These are phyloP conservation scores for Fusarium nygamai DNA, from an alignment of 2,329 filamentous ascomycete species.

Conservation along the genomic window DNA sequence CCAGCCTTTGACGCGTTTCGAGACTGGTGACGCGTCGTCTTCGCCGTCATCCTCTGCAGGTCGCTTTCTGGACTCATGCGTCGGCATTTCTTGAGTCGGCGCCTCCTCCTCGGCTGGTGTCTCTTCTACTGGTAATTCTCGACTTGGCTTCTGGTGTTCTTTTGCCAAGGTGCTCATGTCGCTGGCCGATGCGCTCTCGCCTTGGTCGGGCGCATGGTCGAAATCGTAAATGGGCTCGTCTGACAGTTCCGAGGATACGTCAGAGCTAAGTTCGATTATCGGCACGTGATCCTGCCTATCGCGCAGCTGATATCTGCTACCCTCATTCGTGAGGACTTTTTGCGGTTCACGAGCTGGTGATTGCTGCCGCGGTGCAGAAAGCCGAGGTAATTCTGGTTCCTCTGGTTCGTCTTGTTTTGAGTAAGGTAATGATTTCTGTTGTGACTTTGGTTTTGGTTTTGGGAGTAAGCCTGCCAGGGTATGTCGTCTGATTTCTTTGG, in stretches of 20 bases:
- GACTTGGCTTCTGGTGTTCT: neutral
- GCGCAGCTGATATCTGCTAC: neutral
- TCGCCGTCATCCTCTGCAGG: constrained; percentile 1
- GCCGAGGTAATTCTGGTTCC: neutral
- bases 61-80: neutral
- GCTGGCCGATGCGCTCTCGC: constrained; percentile 13
- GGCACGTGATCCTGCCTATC: neutral
- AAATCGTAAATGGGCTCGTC: neutral
- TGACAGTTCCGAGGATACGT: neutral
- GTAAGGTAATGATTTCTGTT: neutral
- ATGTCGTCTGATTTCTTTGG: constrained; percentile 6
- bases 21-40: constrained; percentile 8
- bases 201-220: neutral
- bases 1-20: constrained; percentile 19
- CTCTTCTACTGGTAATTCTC: neutral
- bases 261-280: neutral
- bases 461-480: neutral
- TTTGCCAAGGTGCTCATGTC: neutral
- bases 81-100: neutral
- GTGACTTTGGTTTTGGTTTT: neutral
- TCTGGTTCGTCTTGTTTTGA: neutral
- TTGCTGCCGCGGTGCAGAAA: neutral
- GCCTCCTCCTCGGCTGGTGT: neutral
- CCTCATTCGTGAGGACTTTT: neutral
- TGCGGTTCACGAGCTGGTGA: neutral